These are phyloP conservation scores for Fusarium albosuccineum DNA, from an alignment of 2,329 filamentous ascomycete genomes.

Conservation along the genomic window DNA sequence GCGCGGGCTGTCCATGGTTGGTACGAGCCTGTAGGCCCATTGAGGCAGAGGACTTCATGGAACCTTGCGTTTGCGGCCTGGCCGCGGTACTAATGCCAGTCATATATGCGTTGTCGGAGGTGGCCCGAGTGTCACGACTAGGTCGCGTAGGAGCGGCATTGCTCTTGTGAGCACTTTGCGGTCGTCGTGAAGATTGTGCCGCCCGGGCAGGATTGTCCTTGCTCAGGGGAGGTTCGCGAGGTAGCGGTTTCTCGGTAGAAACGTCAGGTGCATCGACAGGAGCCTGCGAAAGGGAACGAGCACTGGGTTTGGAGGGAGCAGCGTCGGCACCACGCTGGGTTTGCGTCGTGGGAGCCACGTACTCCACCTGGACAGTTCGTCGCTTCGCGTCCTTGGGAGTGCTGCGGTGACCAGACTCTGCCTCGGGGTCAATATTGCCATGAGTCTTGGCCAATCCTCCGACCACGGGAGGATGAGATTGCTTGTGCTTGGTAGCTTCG, in stretches of 20 bases:
- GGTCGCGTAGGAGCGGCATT: conserved; percentile 41
- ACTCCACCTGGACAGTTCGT: conserved; percentile 96
- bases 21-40: conserved; percentile 75
- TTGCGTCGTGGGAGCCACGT: conserved; percentile 90
- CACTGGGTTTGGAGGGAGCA: conserved; percentile 41
- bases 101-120: conserved; percentile 59
- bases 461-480: conserved; percentile 60
- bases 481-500: conserved; percentile 81
- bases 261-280: conserved; percentile 53
- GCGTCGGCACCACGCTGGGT: conserved; percentile 75
- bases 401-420: conserved; percentile 68
- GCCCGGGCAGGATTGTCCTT: conserved; percentile 59
- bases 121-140: conserved; percentile 54
- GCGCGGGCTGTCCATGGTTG: conserved; percentile 85
- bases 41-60: conserved; percentile 77
- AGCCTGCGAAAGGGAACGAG: conserved; percentile 56
- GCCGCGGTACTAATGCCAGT: conserved; percentile 57
- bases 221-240: conserved; percentile 66
- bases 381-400: conserved; percentile 89
- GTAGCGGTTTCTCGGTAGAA: conserved; percentile 69
- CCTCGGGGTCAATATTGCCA: conserved; percentile 77
- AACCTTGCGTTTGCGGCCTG: conserved; percentile 85
- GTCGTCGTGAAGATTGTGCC: conserved; percentile 55
- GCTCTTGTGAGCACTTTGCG: conserved; percentile 62
- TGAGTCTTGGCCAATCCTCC: conserved; percentile 79